Base-by-base conservation (phyloP, 2,329 filamentous ascomycete species). In the Aspergillus uvarum region DNA sequence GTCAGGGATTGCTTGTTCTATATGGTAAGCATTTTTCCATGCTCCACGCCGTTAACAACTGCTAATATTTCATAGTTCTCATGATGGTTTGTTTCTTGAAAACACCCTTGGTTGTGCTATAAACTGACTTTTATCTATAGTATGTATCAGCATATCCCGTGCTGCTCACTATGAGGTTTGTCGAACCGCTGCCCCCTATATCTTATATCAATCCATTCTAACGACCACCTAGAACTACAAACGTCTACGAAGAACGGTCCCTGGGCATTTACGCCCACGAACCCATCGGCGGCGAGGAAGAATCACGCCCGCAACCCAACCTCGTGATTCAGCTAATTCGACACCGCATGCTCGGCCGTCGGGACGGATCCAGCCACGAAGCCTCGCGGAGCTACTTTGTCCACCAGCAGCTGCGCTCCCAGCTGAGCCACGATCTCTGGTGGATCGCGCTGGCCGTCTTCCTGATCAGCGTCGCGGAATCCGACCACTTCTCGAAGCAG, bases 161-260 rank as follows among this genome's bases (percentile, higher is more conserved):
- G 26, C 62, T 75, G 11, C 63, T 76, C 5, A 75, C 72, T 6
- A 76, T 76, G 50, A 68, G 69, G 68, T 67, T 64, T 38, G 64
- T 62, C 42, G 11, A 22, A 19, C 12, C 16, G 24, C 5, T 3
- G 21, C 8, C 26, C 26, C 26, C 26, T 24, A 21, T n/a, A 26
- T 19, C n/a, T 8, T n/a, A 21, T 19, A 29, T 12, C 16, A 11
- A 44, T 16, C n/a, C 5, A 11, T 63, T 65, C 14, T 50, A 64
- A 47, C 47, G 3, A 10, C 21, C 4, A 8, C 4, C 32, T 24
- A 83, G 88, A 29, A 85, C 87, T 69, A 88, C 87, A 44, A 90
- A 90, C 68, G 85, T 89, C 31, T 91, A 91, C 68, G 88, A 90
- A 70, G 87, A 91, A 67, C 80, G 86, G 6, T 87, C 85, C 0